Evolutionary conservation across 176 grass and related monocot genomes (phyloP), one percentile per base, ranked within the genome.

Genomic region (Carex myosuroides): DNA sequence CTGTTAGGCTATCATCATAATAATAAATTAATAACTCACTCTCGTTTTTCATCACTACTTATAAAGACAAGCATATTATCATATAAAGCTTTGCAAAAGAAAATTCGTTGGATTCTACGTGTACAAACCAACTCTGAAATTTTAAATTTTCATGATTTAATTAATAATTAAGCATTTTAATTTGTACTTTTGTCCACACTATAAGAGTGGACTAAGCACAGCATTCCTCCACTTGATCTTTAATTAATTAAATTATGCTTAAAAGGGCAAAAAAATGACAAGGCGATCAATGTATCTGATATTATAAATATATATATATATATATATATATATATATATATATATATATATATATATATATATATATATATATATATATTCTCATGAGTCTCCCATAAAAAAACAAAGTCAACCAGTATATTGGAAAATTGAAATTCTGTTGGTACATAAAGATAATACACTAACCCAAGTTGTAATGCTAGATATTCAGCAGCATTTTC

Each of bases 1-100:
- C 59, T 85, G 5, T 32, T 79, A 79, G 57, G 32, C 24, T 30
- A 26, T 53, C 80, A 82, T 67, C 80, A 82, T 67, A 60, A 62
- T 67, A 65, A 58, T 69, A n/a, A 29, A 13, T 9, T 29, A 8
- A 75, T 17, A 75, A 18, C 32, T 75, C 21, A 18, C 32, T 75
- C 21, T 54, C 29, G 21, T 54, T 75, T 21, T 14, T 29, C 5
- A 53, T 13, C 50, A 48, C n/a, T 32, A 32, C 12, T 32, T 50
- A 10, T 24, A 42, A 74, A 11, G 13, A 52, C 44, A 74, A 26
- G 9, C 44, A 74, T 52, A 14, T 73, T 73, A 26, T 73, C 44
- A 74, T 53, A 74, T 53, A 2, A 5, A 53, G 44, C 1, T 74
- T 26, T 53, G 12, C 11, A 14, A 74, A 29, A 52, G 44, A 53